Base-by-base conservation (phyloP, 805 yeast genomes). In the Candida silvicultrix region DNA sequence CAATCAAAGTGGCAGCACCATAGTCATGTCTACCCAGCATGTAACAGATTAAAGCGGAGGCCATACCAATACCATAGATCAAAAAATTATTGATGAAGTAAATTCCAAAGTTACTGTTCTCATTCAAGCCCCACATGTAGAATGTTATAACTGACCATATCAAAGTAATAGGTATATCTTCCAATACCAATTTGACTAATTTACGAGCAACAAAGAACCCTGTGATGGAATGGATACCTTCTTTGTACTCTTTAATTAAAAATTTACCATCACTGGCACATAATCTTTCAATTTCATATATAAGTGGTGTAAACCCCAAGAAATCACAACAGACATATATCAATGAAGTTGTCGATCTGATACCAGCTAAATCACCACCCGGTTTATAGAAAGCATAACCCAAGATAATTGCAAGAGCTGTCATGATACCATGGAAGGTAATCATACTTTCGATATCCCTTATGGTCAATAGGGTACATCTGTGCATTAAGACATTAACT, bases 321-420 rank as follows among this genome's bases (percentile, higher is more conserved):
- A 37, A 21, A 16, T 37, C 39, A 20, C 23, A 37, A 37, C 39
- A 37, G 12, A 37, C 25, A 37, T 37, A 2, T 75, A 70, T 56
- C 81, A 82, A 2, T 81, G 49, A 1, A 80, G 74, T 60, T 4
- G 58, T 59, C 0, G 95, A 74, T 46, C 94, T 64, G 11, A 85
- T 71, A 3, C 95, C 96, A 1, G 78, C 68, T 19, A 81, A 48
- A 25, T 74, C 68, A 10, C 71, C 68, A 5, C 73, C 75, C 2
- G 90, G 90, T 48, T 77, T 77, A 59, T 64, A 83, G 57, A 81
- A 89, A 40, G 88, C 77, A 90, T 94, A 86, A 0, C 96, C 96
- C 38, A 77, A 67, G 23, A 59, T 48, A n/a, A 50, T 21, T 4
- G 56, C 62, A 60, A 59, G 51, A 47, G 0, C 58, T 48, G 32